Base-by-base conservation (phyloP, 306 rosid species). In the Cicer bijugum region DNA sequence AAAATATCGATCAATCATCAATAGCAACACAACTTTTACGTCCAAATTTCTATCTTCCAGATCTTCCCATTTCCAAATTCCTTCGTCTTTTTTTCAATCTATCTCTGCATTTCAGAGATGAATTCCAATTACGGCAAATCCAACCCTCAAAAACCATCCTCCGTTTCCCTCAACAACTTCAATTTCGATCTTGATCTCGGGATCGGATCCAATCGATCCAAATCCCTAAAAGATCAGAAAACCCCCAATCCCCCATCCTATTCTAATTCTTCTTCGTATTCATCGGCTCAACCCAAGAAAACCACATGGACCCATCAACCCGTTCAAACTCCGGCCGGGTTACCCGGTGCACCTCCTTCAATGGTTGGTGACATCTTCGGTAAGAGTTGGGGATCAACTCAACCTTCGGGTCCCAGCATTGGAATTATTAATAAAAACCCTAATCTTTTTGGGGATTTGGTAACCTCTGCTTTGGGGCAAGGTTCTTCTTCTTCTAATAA, bases 361-460 rank as follows among this genome's bases (percentile, higher is more conserved):
- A 91, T 91, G 99, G 97, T 84, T 5, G 99, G 99, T 6, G 99
- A 95, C 60, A 95, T 95, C 75, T 80, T 81, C 48, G 99, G 99
- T 39, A 95, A 91, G 80, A 91, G 75, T 19, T 91, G 99, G 97
- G 80, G 85, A 64, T 87, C 99, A 12, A 11, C 89, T 7, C 80
- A 68, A 17, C 75, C 91, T 16, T 43, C 91, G 1, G 71, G 35
- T 76, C 67, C 88, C 17, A 23, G 51, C 37, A 72, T 95, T 23
- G 85, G 89, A 10, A 81, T 91, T 52, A 85, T 80, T 55, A 79
- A 86, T 11, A 95, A 95, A 60, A 90, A 86, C 85, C 97, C 99
- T 5, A 95, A 91, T 74, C 82, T 95, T 57, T 95, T 95, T 10
- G 97, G 93, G 1, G 99, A 95, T 87, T 84, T 95, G 86, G 91